Conservation (phyloP, 148 eudicot genomes). For the Dianthus caryophyllus region DNA sequence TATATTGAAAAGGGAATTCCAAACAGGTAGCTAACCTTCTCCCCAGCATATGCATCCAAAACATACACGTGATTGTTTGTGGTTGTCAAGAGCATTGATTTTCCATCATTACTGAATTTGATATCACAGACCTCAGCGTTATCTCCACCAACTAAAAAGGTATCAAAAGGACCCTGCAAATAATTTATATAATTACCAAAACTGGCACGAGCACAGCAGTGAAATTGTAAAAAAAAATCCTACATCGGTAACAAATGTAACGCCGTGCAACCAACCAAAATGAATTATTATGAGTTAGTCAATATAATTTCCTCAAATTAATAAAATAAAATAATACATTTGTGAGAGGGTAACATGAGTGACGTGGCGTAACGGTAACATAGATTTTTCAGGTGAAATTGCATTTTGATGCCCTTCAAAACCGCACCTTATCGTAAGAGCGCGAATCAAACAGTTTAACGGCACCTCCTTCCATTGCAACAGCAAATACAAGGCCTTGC, state of each 20-base stretch:
- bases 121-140: slow-evolving; percentile 96
- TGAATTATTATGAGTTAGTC: too few species aligned
- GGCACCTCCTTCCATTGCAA: slow-evolving; percentile 99
- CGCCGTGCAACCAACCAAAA: too few species aligned
- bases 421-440: slow-evolving; percentile 78
- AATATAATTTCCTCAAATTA: too few species aligned
- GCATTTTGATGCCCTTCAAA: not conserved
- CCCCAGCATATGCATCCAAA: slow-evolving; percentile 93
- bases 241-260: too few species aligned
- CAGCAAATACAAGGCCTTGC: slow-evolving; percentile 99
- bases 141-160: slow-evolving; percentile 97
- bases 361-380: too few species aligned
- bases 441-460: slow-evolving; percentile 93
- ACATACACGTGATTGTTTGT: slow-evolving; percentile 72
- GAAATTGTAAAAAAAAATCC: not conserved
- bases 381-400: too few species aligned
- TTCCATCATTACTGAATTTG: slow-evolving; percentile 97
- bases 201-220: not conserved
- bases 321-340: too few species aligned
- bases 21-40: slow-evolving; percentile 52
- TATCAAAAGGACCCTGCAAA: slow-evolving; percentile 93
- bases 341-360: too few species aligned
- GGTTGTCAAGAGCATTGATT: slow-evolving; percentile 95
- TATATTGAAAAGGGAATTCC: not conserved
- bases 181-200: slow-evolving; percentile 10